phyloP scores from a whole-genome alignment of 176 grass and related monocot species.

The Cymbopogon citratus region DNA sequence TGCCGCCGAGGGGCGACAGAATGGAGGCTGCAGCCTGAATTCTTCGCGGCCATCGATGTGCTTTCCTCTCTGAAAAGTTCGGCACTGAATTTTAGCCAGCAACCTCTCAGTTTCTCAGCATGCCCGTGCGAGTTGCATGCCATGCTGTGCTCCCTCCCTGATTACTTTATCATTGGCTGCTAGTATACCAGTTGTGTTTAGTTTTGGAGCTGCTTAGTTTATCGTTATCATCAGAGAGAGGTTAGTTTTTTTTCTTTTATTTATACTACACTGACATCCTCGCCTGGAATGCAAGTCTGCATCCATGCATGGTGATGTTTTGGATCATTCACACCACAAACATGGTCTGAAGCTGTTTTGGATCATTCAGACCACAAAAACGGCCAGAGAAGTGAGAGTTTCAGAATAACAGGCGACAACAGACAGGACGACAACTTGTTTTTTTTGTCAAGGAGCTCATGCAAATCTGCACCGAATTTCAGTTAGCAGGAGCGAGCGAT shows the following conservation, averaged over 20 bases:
- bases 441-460: slow-evolving; percentile 18
- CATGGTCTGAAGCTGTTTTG: neutral
- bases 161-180: slow-evolving; percentile 29
- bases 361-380: neutral
- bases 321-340: slow-evolving; percentile 3
- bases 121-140: slow-evolving; percentile 6
- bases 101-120: neutral
- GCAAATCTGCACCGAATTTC: neutral
- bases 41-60: slow-evolving; percentile 19
- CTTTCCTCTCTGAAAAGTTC: slow-evolving; percentile 36
- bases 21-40: slow-evolving; percentile 40
- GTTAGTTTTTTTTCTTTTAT: neutral
- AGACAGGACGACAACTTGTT: neutral
- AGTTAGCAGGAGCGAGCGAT: no score
- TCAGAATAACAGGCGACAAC: neutral
- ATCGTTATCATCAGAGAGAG: neutral
- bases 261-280: neutral
- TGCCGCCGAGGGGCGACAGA: slow-evolving; percentile 14
- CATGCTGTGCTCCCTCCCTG: neutral
- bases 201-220: neutral
- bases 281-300: neutral
- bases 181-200: neutral
- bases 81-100: slow-evolving; percentile 51
- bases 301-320: slow-evolving; percentile 9
- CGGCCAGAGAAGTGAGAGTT: no score